Base-by-base conservation (phyloP, 176 grass and related monocot species). In the Zoysia pacifica region DNA sequence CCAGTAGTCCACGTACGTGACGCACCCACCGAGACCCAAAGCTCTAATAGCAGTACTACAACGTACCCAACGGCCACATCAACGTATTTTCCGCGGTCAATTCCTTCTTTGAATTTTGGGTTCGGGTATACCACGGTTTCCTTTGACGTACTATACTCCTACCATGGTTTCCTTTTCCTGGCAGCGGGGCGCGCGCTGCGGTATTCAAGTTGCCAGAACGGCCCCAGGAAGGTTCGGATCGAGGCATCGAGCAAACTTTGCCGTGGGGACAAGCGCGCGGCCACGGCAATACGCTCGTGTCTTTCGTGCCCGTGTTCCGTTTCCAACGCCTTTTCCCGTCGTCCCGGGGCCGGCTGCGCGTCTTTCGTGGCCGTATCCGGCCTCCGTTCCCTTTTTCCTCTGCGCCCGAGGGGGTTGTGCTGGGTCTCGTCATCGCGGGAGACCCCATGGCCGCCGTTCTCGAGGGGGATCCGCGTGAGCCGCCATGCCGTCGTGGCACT, bases 281-380 rank as follows among this genome's bases (percentile, higher is more conserved):
- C 20, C 28, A 8, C 20, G 6, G 6, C 13, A 3, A n/a, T 9
- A 69, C 49, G 41, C 68, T 28, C 28, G 28, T 28, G 68, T 67
- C 68, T 73, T 79, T 67, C 50, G 47, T 56, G 83, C 48, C 75
- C 83, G 65, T 43, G 62, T 43, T 6, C 38, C 1, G 3, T 11
- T 0, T 18, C 42, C 9, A 6, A 9, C 11, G 1, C 16, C 1
- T 3, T 54, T 60, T 70, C 59, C 42, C 15, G 28, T 47, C 18
- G n/a, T 20, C 1, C 55, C 55, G 1, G 55, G 18, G 18, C 16
- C 0, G 18, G 54, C 2, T 58, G 69, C 49, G 19, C 60, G 68
- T 73, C 68, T 73, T 74, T 58, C 50, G 56, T 56, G 58, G 52
- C 73, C 82, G 60, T 46, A 65, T 37, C 16, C 20, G 0, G 2